phyloP scores from a whole-genome alignment of 257 asterid genomes.

The Solanum chaucha region DNA sequence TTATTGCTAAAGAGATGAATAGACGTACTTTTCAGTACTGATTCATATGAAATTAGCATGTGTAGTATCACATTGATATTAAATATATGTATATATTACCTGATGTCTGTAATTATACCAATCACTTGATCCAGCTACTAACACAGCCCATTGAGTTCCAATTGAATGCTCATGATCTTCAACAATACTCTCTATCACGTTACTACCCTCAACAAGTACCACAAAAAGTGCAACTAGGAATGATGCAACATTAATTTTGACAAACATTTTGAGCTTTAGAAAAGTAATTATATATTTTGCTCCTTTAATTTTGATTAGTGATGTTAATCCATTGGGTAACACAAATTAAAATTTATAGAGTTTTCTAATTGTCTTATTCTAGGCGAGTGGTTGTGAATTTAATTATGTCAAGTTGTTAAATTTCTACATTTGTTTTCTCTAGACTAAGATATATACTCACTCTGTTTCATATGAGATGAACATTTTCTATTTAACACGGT shows the following conservation, averaged over 20 bases:
- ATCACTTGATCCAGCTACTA: constrained; percentile 74
- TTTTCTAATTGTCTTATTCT: background rate
- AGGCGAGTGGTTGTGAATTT: background rate
- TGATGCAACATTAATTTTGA: constrained; percentile 8
- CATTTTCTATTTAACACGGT: too few relatives aligned
- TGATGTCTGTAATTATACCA: constrained; percentile 94
- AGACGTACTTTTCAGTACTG: too few relatives aligned
- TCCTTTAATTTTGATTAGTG: background rate
- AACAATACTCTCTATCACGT: constrained; percentile 24
- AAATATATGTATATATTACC: constrained; percentile 34
- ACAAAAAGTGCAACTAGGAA: constrained; percentile 37
- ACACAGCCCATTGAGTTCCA: constrained; percentile 87
- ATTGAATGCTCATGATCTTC: constrained; percentile 32
- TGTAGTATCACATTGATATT: background rate
- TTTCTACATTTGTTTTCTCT: background rate
- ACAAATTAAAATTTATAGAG: background rate
- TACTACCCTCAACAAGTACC: constrained; percentile 35
- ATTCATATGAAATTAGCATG: background rate
- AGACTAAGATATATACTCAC: too few relatives aligned
- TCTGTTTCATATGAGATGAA: too few relatives aligned
- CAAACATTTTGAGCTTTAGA: constrained; percentile 13
- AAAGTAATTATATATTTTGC: too few relatives aligned
- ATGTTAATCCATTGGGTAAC: background rate
- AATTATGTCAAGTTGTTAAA: background rate
- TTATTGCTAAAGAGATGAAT: too few relatives aligned